Evolutionary conservation across 805 yeast species (phyloP).

Genomic region (Pichia kluyveri): DNA sequence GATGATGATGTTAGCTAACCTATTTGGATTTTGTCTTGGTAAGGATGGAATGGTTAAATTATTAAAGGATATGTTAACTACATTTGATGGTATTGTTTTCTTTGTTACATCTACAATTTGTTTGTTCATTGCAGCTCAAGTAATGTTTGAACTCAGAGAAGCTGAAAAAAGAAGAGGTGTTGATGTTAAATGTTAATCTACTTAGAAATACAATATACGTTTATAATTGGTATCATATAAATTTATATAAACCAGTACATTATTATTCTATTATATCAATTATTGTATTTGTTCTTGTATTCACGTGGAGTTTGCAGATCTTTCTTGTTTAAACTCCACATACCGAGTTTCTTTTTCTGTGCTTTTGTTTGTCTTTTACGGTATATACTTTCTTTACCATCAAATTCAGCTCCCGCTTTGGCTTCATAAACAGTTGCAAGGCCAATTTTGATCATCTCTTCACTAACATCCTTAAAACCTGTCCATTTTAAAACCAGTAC

Average conservation of each 20-base stretch:
- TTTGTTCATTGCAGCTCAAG: conserved; percentile 78
- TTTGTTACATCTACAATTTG: conserved; percentile 51
- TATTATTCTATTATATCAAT: background rate
- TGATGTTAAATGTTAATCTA: conserved; percentile 57
- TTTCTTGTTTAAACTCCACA: conserved; percentile 47
- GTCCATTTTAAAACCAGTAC: conserved; percentile 53
- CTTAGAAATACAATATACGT: background rate
- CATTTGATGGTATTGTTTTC: conserved; percentile 59
- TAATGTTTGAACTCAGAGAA: conserved; percentile 91
- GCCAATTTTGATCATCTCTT: conserved; percentile 79
- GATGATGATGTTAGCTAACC: conserved; percentile 97
- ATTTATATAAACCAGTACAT: background rate
- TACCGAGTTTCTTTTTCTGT: conserved; percentile 45
- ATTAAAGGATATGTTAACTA: conserved; percentile 61
- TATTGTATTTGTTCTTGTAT: conserved; percentile 43
- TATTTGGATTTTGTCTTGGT: conserved; percentile 92
- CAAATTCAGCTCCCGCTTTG: conserved; percentile 74
- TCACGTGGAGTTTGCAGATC: conserved; percentile 66
- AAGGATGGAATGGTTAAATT: conserved; percentile 69
- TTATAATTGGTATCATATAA: background rate
- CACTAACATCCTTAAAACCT: conserved; percentile 73
- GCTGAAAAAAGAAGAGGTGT: conserved; percentile 78
- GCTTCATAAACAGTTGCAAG: conserved; percentile 86
- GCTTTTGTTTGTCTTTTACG: conserved; percentile 54
- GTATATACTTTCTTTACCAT: conserved; percentile 59